Percentiles rank a stretch among this genome's conserved stretches.
phyloP scores from a whole-genome alignment of 148 eudicot genomes.

The Dianthus caryophyllus region DNA sequence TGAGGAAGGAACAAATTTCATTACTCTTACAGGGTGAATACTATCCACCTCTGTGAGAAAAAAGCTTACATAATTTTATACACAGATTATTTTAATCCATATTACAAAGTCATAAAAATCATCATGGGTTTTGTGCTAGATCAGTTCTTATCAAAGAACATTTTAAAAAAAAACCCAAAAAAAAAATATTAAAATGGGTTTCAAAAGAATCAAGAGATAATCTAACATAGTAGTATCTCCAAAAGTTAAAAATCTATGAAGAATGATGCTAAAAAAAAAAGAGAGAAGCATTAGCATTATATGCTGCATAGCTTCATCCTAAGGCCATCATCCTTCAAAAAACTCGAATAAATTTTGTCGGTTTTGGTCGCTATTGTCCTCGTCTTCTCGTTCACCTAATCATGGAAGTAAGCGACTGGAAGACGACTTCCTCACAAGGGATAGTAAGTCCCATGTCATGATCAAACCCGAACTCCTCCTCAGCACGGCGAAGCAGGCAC shows the following conservation, averaged over 20 bases:
- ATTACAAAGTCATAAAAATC: slow-evolving; percentile 27
- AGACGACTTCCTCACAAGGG: slow-evolving; percentile 84
- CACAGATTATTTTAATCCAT: slow-evolving; percentile 27
- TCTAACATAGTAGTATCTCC: slow-evolving; percentile 18
- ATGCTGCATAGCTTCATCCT: slow-evolving; percentile 28
- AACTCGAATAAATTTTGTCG: slow-evolving; percentile 6
- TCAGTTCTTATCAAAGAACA: slow-evolving; percentile 3
- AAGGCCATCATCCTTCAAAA: slow-evolving; percentile 29
- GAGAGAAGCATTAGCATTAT: slow-evolving; percentile 28
- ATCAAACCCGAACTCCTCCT: slow-evolving; percentile 84
- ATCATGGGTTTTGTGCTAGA: slow-evolving; percentile 26
- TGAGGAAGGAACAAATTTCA: slow-evolving; percentile 23
- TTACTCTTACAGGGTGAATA: slow-evolving; percentile 32
- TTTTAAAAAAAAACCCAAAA: slow-evolving; percentile 23
- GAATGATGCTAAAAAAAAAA: slow-evolving; percentile 29
- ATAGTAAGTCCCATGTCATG: slow-evolving; percentile 83
- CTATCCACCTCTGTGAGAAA: slow-evolving; percentile 29
- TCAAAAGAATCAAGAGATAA: slow-evolving; percentile 30
- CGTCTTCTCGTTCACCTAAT: slow-evolving; percentile 16
- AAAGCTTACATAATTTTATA: slow-evolving; percentile 25
- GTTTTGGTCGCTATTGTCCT: too few species aligned
- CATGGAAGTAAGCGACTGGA: slow-evolving; percentile 65
- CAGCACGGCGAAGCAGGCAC: slow-evolving; percentile 58
- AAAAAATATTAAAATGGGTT: slow-evolving; percentile 13
- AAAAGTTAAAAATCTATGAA: slow-evolving; percentile 22